Conservation (phyloP, 2,329 filamentous ascomycete species). For the Acrodontium crateriforme region DNA sequence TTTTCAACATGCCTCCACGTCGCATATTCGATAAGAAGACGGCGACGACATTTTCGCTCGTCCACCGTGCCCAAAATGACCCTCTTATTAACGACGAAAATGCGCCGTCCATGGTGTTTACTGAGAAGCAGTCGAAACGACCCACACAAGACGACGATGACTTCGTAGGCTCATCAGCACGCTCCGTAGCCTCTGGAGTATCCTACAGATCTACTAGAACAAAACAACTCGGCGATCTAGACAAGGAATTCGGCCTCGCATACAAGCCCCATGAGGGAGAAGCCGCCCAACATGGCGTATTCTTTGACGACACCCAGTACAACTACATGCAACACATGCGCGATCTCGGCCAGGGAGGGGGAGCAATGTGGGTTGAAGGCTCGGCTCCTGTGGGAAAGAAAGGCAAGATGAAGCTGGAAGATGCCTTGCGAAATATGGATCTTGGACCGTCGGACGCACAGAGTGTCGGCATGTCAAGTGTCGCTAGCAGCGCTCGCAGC, state of each 20-base stretch:
- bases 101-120: conserved; percentile 82
- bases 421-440: conserved; percentile 53
- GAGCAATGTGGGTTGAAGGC: conserved; percentile 71
- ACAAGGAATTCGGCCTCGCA: conserved; percentile 53
- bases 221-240: conserved; percentile 54
- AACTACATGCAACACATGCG: conserved; percentile 99
- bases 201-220: conserved; percentile 17
- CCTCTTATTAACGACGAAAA: conserved; percentile 86
- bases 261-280: conserved; percentile 89
- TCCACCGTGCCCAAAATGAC: conserved; percentile 94
- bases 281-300: conserved; percentile 85
- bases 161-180: conserved; percentile 13
- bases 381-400: conserved; percentile 36
- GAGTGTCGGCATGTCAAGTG: conserved; percentile 30
- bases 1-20: conserved; percentile 52
- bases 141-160: conserved; percentile 11
- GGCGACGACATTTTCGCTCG: conserved; percentile 83
- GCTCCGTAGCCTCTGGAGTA: conserved; percentile 20
- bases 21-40: conserved; percentile 84
- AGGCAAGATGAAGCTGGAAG: conserved; percentile 65
- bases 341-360: conserved; percentile 51
- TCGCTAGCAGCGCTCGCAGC: conserved; percentile 22
- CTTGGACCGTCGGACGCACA: conserved; percentile 29
- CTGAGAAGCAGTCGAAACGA: conserved; percentile 32
- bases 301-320: conserved; percentile 88